These are phyloP conservation scores for Acacia pycnantha DNA, from an alignment of 331 rosid genomes.

Conservation along the genomic window DNA sequence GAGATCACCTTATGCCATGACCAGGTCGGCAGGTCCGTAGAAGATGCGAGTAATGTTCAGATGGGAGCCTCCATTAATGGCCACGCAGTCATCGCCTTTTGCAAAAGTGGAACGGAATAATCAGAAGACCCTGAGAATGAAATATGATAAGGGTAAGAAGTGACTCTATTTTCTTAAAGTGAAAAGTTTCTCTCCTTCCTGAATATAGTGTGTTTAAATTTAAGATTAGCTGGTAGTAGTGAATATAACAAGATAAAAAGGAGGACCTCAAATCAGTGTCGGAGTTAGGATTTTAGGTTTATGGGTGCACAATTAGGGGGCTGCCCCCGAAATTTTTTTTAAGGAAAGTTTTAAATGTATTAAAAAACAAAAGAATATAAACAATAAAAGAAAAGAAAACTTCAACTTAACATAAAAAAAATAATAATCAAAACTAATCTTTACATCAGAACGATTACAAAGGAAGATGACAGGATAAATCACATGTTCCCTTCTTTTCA, in stretches of 20 bases:
- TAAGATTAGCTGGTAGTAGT: neutral
- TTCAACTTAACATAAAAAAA: too few species aligned
- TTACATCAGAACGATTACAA: too few species aligned
- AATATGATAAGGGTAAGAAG: neutral
- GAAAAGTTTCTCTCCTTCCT: neutral
- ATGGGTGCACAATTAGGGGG: too few species aligned
- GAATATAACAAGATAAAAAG: neutral
- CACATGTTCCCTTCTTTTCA: too few species aligned
- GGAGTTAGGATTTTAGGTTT: too few species aligned
- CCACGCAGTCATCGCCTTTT: constrained; percentile 51
- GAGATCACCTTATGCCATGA: constrained; percentile 53
- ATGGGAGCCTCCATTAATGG: constrained; percentile 23
- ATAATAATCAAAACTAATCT: too few species aligned
- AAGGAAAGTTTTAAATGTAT: too few species aligned
- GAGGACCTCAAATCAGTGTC: too few species aligned
- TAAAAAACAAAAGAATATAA: too few species aligned
- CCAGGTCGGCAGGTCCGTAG: constrained; percentile 58
- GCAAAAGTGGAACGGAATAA: neutral
- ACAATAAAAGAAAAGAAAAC: too few species aligned
- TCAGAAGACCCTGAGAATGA: neutral
- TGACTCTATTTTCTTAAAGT: neutral
- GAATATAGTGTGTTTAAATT: neutral
- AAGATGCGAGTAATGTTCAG: constrained; percentile 21
- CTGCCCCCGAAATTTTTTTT: too few species aligned
- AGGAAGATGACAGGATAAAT: too few species aligned